phyloP scores from a whole-genome alignment of 2,329 filamentous ascomycete species.

The Pseudonectria buxi region DNA sequence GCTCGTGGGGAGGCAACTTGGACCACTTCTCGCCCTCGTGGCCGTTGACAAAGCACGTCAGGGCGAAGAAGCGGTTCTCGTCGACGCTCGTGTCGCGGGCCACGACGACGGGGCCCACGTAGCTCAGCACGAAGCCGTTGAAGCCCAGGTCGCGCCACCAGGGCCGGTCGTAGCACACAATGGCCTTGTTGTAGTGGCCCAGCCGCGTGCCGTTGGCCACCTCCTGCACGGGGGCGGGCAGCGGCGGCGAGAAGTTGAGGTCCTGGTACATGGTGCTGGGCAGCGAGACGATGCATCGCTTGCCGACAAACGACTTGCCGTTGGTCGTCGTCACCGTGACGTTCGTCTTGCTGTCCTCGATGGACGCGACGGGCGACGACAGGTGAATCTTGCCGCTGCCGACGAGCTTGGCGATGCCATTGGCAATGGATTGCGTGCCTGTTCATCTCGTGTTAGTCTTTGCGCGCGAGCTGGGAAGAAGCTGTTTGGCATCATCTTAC shows the following conservation, averaged over 20 bases:
- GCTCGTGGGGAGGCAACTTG: slow-evolving; percentile 18
- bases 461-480: no score
- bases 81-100: slow-evolving; percentile 35
- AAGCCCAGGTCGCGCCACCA: slow-evolving; percentile 31
- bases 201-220: slow-evolving; percentile 30
- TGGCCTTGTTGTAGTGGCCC: slow-evolving; percentile 39
- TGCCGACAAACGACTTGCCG: slow-evolving; percentile 23
- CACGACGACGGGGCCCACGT: slow-evolving; percentile 32
- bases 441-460: no score
- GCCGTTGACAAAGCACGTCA: slow-evolving; percentile 38
- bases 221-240: slow-evolving; percentile 30
- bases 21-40: slow-evolving; percentile 30
- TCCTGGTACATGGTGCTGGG: slow-evolving; percentile 40
- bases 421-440: slow-evolving; percentile 21
- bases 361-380: slow-evolving; percentile 15
- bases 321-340: slow-evolving; percentile 14
- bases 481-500: slow-evolving; percentile 2
- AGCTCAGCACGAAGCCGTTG: slow-evolving; percentile 33
- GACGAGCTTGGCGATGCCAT: slow-evolving; percentile 21
- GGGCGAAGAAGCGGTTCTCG: slow-evolving; percentile 19
- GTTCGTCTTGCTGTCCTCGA: slow-evolving; percentile 12
- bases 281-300: slow-evolving; percentile 41
- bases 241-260: slow-evolving; percentile 39
- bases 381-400: slow-evolving; percentile 14
- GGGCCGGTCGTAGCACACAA: slow-evolving; percentile 24